These are phyloP conservation scores for Fusarium tupiense DNA, from an alignment of 2,329 filamentous ascomycete species.

Conservation along the genomic window DNA sequence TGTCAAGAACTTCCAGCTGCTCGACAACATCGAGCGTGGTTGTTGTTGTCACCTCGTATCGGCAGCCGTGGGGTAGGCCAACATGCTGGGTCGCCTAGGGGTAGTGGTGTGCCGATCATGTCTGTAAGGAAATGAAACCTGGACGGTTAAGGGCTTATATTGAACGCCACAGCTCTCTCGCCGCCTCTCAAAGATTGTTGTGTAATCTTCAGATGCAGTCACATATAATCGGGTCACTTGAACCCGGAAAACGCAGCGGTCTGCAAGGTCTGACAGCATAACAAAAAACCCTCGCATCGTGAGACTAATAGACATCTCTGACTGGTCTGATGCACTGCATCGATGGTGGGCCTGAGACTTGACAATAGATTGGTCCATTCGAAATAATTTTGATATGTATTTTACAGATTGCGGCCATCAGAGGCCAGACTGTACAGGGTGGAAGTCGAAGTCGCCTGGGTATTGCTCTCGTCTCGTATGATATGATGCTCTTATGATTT, in stretches of 20 bases:
- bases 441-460: constrained; percentile 39
- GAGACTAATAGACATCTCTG: constrained; percentile 7
- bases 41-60: constrained; percentile 32
- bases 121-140: constrained; percentile 29
- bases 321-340: constrained; percentile 21
- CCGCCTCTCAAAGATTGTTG: constrained; percentile 5
- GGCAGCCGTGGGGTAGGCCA: constrained; percentile 18
- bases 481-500: constrained; percentile 40
- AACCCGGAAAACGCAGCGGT: constrained; percentile 6
- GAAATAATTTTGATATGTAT: constrained; percentile 40
- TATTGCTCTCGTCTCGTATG: constrained; percentile 39
- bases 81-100: constrained; percentile 27
- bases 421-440: constrained; percentile 42
- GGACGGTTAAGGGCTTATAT: constrained; percentile 20
- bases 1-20: constrained; percentile 14
- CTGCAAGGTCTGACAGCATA: constrained; percentile 17
- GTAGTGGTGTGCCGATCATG: constrained; percentile 24
- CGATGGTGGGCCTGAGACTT: constrained; percentile 14
- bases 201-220: constrained; percentile 22
- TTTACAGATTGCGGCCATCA: constrained; percentile 43
- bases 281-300: constrained; percentile 26
- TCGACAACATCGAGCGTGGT: not conserved
- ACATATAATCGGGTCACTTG: constrained; percentile 15
- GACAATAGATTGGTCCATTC: constrained; percentile 31
- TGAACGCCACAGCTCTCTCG: constrained; percentile 27